Conservation (phyloP, 2,329 filamentous ascomycete genomes). For the Berkeleyomyces rouxiae region DNA sequence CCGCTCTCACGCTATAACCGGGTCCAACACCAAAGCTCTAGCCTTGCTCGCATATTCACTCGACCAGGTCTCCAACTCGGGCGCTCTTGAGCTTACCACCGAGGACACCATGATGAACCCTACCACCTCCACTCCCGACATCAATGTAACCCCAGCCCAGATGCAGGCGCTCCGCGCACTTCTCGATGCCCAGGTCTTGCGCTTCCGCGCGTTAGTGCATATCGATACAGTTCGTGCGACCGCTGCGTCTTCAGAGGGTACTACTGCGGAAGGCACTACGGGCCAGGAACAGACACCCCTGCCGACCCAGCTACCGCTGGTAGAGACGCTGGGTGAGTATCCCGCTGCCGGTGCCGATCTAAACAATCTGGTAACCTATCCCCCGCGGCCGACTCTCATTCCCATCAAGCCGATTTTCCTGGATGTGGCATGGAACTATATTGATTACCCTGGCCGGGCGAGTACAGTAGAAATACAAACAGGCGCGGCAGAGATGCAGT, state of each 20-base stretch:
- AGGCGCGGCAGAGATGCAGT: conserved; percentile 23
- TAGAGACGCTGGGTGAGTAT: conserved; percentile 63
- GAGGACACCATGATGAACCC: conserved; percentile 18
- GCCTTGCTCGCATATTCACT: conserved; percentile 63
- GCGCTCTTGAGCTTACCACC: conserved; percentile 26
- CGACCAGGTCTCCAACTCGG: conserved; percentile 37
- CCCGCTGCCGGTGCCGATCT: conserved; percentile 52
- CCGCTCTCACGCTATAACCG: conserved; percentile 62
- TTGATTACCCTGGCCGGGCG: conserved; percentile 62
- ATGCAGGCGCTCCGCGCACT: conserved; percentile 41
- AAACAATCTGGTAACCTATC: conserved; percentile 68
- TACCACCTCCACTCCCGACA: conserved; percentile 38
- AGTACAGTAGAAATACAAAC: conserved; percentile 15
- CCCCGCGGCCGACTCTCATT: conserved; percentile 59
- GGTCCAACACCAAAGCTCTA: conserved; percentile 61
- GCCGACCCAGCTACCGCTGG: conserved; percentile 34
- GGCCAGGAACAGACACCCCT: background rate
- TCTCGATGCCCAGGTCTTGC: conserved; percentile 56
- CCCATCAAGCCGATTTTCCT: conserved; percentile 92
- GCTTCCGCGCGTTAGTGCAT: conserved; percentile 72
- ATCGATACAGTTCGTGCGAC: conserved; percentile 48
- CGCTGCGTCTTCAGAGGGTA: conserved; percentile 27
- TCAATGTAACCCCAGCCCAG: conserved; percentile 47
- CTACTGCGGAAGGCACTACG: conserved; percentile 14
- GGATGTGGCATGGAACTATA: conserved; percentile 95